These are phyloP conservation scores for Phlebopus sp. DNA, from an alignment of 1,284 basidiomycete genomes.

Conservation along the genomic window DNA sequence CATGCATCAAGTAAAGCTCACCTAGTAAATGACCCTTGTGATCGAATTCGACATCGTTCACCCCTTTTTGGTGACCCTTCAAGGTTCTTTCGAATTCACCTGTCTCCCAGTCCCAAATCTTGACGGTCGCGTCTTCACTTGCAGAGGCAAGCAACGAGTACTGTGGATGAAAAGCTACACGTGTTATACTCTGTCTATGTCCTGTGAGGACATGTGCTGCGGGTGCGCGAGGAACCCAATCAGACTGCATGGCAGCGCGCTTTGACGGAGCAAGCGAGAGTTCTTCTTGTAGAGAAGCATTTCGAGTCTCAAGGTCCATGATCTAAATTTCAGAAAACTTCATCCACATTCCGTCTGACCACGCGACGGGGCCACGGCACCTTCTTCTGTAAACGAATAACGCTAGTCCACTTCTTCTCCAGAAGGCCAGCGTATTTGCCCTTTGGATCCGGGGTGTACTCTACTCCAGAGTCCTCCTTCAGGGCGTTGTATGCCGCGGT, in stretches of 20 bases:
- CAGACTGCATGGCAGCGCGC: conserved; percentile 54
- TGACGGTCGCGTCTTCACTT: conserved; percentile 85
- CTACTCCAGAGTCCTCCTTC: conserved; percentile 53
- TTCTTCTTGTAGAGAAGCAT: conserved; percentile 77
- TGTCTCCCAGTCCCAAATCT: conserved; percentile 96
- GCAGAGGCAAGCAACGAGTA: conserved; percentile 84
- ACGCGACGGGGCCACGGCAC: conserved; percentile 36
- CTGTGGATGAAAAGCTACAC: conserved; percentile 83
- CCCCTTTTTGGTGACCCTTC: conserved; percentile 89
- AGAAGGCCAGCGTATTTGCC: conserved; percentile 80
- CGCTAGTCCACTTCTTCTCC: conserved; percentile 95
- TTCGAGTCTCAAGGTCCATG: conserved; percentile 83
- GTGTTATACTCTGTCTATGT: conserved; percentile 76
- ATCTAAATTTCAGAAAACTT: conserved; percentile 49
- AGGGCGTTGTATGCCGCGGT: conserved; percentile 62
- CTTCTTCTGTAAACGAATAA: conserved; percentile 92
- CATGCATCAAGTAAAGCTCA: conserved; percentile 35
- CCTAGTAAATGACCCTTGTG: conserved; percentile 79
- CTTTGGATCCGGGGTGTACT: conserved; percentile 79
- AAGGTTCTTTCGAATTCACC: conserved; percentile 90
- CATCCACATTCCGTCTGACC: conserved; percentile 10
- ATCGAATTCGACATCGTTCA: conserved; percentile 88
- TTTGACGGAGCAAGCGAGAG: conserved; percentile 60
- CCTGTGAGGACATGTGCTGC: conserved; percentile 78
- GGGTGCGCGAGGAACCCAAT: conserved; percentile 83